Evolutionary conservation across 352 stramenopile genomes (phyloP).

Genomic region (Globisporangium okanoganense): DNA sequence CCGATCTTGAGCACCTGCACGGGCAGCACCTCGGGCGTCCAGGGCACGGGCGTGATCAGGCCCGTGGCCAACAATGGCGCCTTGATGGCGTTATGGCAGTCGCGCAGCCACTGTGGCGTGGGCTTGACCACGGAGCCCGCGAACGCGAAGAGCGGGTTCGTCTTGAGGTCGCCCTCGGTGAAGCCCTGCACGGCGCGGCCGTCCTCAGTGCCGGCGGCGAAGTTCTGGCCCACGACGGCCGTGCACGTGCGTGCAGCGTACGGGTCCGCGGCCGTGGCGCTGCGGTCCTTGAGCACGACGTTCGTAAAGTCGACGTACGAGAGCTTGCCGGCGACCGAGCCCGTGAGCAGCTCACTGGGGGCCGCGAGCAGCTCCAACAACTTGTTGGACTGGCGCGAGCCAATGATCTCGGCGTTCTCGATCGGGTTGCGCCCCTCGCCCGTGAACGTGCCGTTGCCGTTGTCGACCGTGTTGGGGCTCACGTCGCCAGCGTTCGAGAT

Average conservation of each 20-base stretch:
- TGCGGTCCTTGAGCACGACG: conserved; percentile 19
- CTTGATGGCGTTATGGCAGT: conserved; percentile 39
- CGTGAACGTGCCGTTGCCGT: conserved; percentile 37
- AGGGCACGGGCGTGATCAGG: conserved; percentile 36
- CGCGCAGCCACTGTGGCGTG: conserved; percentile 32
- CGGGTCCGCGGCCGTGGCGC: conserved; percentile 8
- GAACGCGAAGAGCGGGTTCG: conserved; percentile 23
- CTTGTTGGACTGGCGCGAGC: conserved; percentile 27
- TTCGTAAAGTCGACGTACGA: conserved; percentile 51
- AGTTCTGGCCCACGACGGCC: conserved; percentile 40
- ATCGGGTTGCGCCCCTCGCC: conserved; percentile 27
- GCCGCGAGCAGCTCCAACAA: conserved; percentile 21
- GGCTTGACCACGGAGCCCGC: conserved; percentile 41
- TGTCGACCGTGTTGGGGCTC: conserved; percentile 39
- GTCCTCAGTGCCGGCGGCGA: conserved; percentile 39
- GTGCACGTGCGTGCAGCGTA: conserved; percentile 37
- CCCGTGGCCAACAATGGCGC: conserved; percentile 34
- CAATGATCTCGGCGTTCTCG: conserved; percentile 39
- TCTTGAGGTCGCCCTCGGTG: conserved; percentile 30
- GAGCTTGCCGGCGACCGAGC: conserved; percentile 20
- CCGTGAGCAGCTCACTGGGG: conserved; percentile 20
- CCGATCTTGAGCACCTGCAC: conserved; percentile 56
- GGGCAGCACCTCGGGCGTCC: conserved; percentile 43
- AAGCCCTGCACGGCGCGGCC: conserved; percentile 24
- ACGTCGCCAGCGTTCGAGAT: conserved; percentile 41